Percentiles rank a stretch among this genome's conserved stretches.
These are phyloP conservation scores for Paramarasmius palmivorus DNA, from an alignment of 1,284 basidiomycete genomes.

Conservation along the genomic window DNA sequence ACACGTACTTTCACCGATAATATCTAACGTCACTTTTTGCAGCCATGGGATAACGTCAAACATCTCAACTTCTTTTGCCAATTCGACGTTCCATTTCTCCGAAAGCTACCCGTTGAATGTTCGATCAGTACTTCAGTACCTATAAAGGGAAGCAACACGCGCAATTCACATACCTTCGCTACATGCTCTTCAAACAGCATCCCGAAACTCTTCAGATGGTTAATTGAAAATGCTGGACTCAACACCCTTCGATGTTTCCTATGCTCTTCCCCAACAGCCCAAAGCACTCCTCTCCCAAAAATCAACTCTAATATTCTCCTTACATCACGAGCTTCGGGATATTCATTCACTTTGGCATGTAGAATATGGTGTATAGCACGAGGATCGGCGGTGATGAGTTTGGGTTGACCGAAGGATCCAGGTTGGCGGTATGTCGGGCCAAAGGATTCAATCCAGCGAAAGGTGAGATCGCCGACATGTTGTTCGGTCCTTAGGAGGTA, in stretches of 20 bases:
- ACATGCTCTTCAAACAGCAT: too few species aligned
- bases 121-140: not conserved
- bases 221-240: too few species aligned
- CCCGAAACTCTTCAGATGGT: too few species aligned
- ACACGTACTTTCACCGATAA: too few species aligned
- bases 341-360: not conserved
- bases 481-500: too few species aligned
- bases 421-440: too few species aligned
- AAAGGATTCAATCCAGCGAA: too few species aligned
- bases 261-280: constrained; percentile 1
- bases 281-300: constrained; percentile 1
- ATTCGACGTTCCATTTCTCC: not conserved
- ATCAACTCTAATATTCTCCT: not conserved
- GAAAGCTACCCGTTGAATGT: not conserved
- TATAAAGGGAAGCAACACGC: not conserved
- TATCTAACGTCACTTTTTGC: too few species aligned
- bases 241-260: too few species aligned
- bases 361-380: not conserved
- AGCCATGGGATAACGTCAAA: not conserved
- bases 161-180: too few species aligned
- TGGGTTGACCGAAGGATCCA: too few species aligned
- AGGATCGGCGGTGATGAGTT: not conserved
- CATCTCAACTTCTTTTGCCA: not conserved
- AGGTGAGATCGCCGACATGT: too few species aligned
- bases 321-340: not conserved